These are phyloP conservation scores for Beauveria bassiana DNA, from an alignment of 2,329 filamentous ascomycete species.

Conservation along the genomic window DNA sequence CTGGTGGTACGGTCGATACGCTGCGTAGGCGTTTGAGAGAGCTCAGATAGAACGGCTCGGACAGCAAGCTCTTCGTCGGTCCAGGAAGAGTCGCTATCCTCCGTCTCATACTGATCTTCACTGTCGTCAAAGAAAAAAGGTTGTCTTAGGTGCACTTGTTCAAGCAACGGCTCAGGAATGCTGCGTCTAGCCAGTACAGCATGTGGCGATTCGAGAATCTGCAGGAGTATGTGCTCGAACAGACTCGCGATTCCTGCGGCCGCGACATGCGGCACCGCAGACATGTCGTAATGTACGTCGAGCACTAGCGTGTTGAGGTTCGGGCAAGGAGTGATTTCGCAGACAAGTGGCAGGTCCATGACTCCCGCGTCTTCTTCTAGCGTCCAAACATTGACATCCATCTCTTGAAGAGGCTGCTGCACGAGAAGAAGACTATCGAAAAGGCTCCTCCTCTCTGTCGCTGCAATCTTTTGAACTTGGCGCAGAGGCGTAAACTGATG, in stretches of 20 bases:
- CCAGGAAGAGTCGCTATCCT: conserved; percentile 9
- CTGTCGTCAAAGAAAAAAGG: conserved; percentile 18
- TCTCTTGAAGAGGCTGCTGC: conserved; percentile 54
- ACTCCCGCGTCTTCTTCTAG: conserved; percentile 48
- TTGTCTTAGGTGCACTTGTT: conserved; percentile 13
- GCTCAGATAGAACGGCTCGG: conserved; percentile 46
- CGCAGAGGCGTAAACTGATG: conserved; percentile 72
- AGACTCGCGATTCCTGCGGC: conserved; percentile 22
- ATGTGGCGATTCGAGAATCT: conserved; percentile 22
- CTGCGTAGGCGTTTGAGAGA: conserved; percentile 44
- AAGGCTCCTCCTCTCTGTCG: conserved; percentile 39
- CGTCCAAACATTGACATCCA: conserved; percentile 49
- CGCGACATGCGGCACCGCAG: conserved; percentile 23
- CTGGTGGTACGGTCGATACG: conserved; percentile 55
- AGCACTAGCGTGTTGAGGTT: conserved; percentile 46
- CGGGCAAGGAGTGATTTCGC: conserved; percentile 59
- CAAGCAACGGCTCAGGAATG: conserved; percentile 18
- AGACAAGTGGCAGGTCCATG: conserved; percentile 72
- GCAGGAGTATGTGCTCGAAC: conserved; percentile 24
- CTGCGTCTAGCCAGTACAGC: conserved; percentile 13
- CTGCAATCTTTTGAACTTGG: conserved; percentile 50
- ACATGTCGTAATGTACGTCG: conserved; percentile 55
- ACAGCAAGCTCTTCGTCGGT: conserved; percentile 29
- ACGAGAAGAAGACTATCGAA: conserved; percentile 79
- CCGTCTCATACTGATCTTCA: conserved; percentile 9